phyloP scores from a whole-genome alignment of 371 early-diverging fungal species.

The Lichtheimia ornata region DNA sequence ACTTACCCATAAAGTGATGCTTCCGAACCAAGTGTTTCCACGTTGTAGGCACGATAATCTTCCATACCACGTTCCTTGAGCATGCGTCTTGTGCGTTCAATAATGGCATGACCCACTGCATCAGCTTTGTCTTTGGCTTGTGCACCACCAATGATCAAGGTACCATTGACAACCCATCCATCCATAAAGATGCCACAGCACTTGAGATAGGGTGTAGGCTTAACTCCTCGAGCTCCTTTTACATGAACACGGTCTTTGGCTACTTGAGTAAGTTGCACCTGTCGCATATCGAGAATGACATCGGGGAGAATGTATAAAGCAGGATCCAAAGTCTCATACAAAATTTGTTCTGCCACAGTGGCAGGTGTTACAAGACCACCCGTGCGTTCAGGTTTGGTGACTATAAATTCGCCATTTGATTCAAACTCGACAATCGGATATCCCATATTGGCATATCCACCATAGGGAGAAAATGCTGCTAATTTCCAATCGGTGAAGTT shows the following conservation, averaged over 20 bases:
- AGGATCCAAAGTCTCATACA: slow-evolving; percentile 76
- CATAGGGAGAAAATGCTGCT: slow-evolving; percentile 55
- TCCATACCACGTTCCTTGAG: slow-evolving; percentile 50
- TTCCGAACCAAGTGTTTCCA: slow-evolving; percentile 70
- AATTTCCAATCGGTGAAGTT: slow-evolving; percentile 77
- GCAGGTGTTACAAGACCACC: slow-evolving; percentile 67
- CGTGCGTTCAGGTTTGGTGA: slow-evolving; percentile 71
- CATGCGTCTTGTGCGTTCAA: slow-evolving; percentile 48
- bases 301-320: slow-evolving; percentile 70
- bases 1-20: slow-evolving; percentile 64
- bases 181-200: slow-evolving; percentile 72
- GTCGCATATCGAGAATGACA: slow-evolving; percentile 70
- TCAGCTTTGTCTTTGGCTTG: slow-evolving; percentile 57
- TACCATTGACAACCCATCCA: slow-evolving; percentile 65
- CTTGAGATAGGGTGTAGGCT: slow-evolving; percentile 68
- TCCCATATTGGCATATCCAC: slow-evolving; percentile 73
- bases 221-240: slow-evolving; percentile 61
- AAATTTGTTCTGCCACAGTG: slow-evolving; percentile 71
- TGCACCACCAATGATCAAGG: slow-evolving; percentile 67
- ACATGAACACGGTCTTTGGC: slow-evolving; percentile 66
- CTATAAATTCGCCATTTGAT: slow-evolving; percentile 39
- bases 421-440: slow-evolving; percentile 28
- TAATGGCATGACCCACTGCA: slow-evolving; percentile 67
- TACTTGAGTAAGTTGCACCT: slow-evolving; percentile 58
- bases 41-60: slow-evolving; percentile 54